Percentiles rank a stretch among this genome's conserved stretches.
phyloP scores from a whole-genome alignment of 257 asterid genomes.

The Agastache rugosa region DNA sequence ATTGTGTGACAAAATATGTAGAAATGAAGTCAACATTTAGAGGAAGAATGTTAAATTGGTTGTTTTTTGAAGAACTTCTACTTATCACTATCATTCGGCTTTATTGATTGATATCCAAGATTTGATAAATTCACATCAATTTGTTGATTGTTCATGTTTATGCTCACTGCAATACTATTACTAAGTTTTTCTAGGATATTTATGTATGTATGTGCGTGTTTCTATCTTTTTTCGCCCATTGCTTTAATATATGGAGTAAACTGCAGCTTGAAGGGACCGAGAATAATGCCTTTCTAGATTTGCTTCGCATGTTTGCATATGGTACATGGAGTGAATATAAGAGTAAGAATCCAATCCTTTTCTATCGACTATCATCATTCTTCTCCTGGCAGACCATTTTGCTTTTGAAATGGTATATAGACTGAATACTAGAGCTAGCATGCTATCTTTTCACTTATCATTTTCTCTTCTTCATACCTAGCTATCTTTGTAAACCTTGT shows the following conservation, averaged over 20 bases:
- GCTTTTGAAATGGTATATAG: conserved; percentile 51
- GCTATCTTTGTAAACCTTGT: conserved; percentile 2
- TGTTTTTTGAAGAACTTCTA: neutral
- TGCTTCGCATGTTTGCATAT: conserved; percentile 84
- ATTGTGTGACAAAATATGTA: neutral
- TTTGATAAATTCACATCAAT: neutral
- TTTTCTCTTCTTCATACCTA: neutral
- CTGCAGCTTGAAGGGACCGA: conserved; percentile 94
- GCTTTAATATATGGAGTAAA: conserved; percentile 11
- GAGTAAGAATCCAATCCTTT: conserved; percentile 51
- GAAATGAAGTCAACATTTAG: neutral
- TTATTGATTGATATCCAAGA: neutral
- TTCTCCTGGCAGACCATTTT: conserved; percentile 24
- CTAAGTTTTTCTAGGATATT: neutral
- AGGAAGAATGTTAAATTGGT: neutral
- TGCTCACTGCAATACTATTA: neutral
- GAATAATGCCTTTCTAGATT: conserved; percentile 58
- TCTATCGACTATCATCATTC: neutral
- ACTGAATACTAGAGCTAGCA: conserved; percentile 52
- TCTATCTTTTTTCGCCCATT: neutral
- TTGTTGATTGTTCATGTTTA: neutral
- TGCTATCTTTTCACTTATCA: neutral
- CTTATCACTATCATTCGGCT: neutral
- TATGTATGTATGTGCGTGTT: neutral
- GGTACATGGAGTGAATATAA: conserved; percentile 97